These are phyloP conservation scores for Aspergillus sp. DNA, from an alignment of 2,329 filamentous ascomycete genomes.

Conservation along the genomic window DNA sequence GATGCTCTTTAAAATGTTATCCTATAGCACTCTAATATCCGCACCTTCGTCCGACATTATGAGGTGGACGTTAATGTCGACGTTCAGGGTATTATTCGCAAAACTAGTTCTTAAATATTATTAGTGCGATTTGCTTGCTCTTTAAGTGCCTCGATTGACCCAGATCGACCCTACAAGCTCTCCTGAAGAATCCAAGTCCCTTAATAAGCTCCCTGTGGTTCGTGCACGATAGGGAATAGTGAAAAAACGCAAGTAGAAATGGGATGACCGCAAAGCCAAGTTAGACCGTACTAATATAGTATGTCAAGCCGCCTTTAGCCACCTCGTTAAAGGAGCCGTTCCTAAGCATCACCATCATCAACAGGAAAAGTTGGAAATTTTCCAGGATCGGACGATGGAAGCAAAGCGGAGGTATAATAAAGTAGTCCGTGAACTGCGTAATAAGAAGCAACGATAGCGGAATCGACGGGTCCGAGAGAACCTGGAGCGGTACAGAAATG, in stretches of 20 bases:
- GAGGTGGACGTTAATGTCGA: constrained; percentile 8
- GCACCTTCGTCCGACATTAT: constrained; percentile 9
- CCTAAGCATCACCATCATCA: constrained; percentile 2
- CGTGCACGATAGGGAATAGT: constrained; percentile 5
- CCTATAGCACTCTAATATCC: constrained; percentile 10
- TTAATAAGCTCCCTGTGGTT: constrained; percentile 8
- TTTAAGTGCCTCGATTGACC: constrained; percentile 8
- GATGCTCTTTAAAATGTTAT: constrained; percentile 17
- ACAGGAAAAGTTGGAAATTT: constrained; percentile 7
- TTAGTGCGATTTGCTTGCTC: constrained; percentile 9
- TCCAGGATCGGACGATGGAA: constrained; percentile 6
- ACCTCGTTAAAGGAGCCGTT: neutral
- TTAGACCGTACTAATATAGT: constrained; percentile 4
- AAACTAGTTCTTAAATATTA: constrained; percentile 6
- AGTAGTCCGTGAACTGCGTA: constrained; percentile 8
- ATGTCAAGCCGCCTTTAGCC: constrained; percentile 3
- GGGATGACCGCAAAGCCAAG: constrained; percentile 7
- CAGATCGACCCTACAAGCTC: constrained; percentile 5
- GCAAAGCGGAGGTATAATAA: constrained; percentile 9
- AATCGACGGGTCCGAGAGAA: constrained; percentile 8
- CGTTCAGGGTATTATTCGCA: constrained; percentile 7
- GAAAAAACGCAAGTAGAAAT: constrained; percentile 8
- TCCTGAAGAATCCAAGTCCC: constrained; percentile 7
- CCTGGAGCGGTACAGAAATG: constrained; percentile 9
- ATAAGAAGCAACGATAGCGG: constrained; percentile 11